phyloP scores from a whole-genome alignment of 1,139 yeast species.

The Torulaspora globosa region DNA sequence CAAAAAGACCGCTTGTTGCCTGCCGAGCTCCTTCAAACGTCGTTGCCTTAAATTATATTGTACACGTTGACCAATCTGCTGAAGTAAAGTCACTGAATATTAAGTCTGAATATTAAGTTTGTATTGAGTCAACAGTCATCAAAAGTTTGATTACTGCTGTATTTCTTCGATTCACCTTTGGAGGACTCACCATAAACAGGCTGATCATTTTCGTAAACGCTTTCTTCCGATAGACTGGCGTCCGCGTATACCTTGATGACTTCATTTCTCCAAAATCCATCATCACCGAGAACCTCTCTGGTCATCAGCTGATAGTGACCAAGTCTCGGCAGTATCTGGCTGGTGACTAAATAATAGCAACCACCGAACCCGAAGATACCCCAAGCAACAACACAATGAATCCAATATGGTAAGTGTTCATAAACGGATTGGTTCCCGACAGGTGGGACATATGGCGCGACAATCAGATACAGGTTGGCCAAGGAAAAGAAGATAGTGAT shows the following conservation, averaged over 20 bases:
- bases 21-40: too few species aligned
- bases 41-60: too few species aligned
- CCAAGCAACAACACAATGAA: slow-evolving; percentile 81
- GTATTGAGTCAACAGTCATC: too few species aligned
- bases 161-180: neutral
- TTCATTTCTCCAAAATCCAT: slow-evolving; percentile 71
- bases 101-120: too few species aligned
- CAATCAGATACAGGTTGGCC: slow-evolving; percentile 64
- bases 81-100: too few species aligned
- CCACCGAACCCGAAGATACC: slow-evolving; percentile 71
- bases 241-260: slow-evolving; percentile 42
- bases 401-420: slow-evolving; percentile 65
- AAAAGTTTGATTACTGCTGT: neutral
- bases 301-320: slow-evolving; percentile 58
- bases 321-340: slow-evolving; percentile 52
- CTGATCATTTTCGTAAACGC: slow-evolving; percentile 3
- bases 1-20: too few species aligned
- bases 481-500: slow-evolving; percentile 62
- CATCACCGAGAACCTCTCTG: slow-evolving; percentile 59
- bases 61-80: too few species aligned
- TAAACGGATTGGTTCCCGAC: slow-evolving; percentile 61
- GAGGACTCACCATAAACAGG: slow-evolving; percentile 1
- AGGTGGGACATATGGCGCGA: slow-evolving; percentile 83
- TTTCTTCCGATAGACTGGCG: slow-evolving; percentile 14
- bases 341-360: slow-evolving; percentile 68